Percentiles rank a stretch among this genome's conserved stretches.
Conservation (phyloP, 352 stramenopile genomes). For the Aphanomyces invadans region DNA sequence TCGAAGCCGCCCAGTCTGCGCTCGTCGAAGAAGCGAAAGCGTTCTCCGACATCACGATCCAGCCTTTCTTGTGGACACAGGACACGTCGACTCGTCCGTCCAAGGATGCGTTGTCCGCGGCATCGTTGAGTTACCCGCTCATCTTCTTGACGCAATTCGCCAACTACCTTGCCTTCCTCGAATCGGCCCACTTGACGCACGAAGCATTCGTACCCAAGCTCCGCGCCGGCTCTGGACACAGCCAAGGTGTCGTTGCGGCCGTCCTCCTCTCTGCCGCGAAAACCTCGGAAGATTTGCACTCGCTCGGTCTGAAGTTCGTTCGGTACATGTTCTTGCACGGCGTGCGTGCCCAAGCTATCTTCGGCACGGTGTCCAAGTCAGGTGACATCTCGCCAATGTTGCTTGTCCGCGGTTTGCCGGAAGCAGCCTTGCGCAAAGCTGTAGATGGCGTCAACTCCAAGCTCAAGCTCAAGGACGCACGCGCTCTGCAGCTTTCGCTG, state of each 20-base stretch:
- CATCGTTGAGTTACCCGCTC: constrained; percentile 71
- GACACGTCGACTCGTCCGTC: constrained; percentile 17
- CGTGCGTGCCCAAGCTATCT: constrained; percentile 59
- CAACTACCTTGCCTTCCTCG: constrained; percentile 69
- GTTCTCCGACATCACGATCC: constrained; percentile 19
- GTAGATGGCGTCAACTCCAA: constrained; percentile 44
- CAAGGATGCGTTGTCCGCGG: constrained; percentile 30
- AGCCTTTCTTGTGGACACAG: constrained; percentile 23
- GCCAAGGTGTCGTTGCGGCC: constrained; percentile 69
- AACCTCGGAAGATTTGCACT: constrained; percentile 42
- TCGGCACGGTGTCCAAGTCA: constrained; percentile 29
- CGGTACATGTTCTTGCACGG: constrained; percentile 82
- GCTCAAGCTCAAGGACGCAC: constrained; percentile 35
- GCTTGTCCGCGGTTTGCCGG: constrained; percentile 45
- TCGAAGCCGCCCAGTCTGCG: constrained; percentile 18
- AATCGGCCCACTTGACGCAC: constrained; percentile 42
- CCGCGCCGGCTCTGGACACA: constrained; percentile 51
- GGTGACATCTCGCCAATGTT: constrained; percentile 62
- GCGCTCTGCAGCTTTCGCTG: constrained; percentile 53
- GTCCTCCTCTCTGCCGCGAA: constrained; percentile 54
- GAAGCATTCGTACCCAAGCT: constrained; percentile 46
- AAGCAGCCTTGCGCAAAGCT: constrained; percentile 43
- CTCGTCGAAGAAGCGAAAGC: constrained; percentile 23
- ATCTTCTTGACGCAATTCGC: constrained; percentile 64
- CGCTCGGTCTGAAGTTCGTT: constrained; percentile 39